Evolutionary conservation across 345 rosid species (phyloP).

Genomic region (Gossypium bickii): DNA sequence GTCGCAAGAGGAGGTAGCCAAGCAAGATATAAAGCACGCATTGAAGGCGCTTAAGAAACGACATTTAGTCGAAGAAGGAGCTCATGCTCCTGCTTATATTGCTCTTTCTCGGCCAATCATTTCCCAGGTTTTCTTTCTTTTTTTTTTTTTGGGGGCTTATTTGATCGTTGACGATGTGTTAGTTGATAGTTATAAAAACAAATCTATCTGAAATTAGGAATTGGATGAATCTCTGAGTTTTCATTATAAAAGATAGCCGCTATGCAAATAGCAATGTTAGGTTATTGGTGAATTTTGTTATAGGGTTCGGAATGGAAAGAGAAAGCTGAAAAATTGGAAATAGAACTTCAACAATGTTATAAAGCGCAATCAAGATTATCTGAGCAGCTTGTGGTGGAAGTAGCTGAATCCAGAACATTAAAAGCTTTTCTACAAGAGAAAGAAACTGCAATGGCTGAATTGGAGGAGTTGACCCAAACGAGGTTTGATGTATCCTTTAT

Average conservation of each 20-base stretch:
- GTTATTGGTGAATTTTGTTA: slow-evolving; percentile 12
- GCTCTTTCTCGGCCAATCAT: slow-evolving; percentile 80
- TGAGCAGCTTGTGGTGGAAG: slow-evolving; percentile 84
- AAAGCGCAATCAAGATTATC: slow-evolving; percentile 86
- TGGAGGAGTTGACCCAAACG: slow-evolving; percentile 45
- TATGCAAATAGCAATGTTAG: background rate
- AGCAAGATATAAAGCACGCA: slow-evolving; percentile 75
- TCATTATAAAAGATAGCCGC: background rate
- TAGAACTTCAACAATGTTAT: slow-evolving; percentile 86
- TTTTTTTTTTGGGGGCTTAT: background rate
- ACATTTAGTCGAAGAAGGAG: slow-evolving; percentile 86
- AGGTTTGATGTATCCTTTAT: slow-evolving; percentile 34
- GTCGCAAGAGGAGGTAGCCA: slow-evolving; percentile 51
- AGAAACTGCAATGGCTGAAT: slow-evolving; percentile 40
- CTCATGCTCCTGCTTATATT: slow-evolving; percentile 71
- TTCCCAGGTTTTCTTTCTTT: slow-evolving; percentile 47
- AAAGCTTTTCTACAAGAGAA: slow-evolving; percentile 70
- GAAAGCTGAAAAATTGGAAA: slow-evolving; percentile 68
- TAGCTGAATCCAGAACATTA: slow-evolving; percentile 66
- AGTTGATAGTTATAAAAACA: background rate
- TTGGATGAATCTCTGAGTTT: background rate
- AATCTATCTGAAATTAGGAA: background rate
- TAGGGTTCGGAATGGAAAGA: slow-evolving; percentile 97
- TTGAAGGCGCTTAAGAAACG: slow-evolving; percentile 73
- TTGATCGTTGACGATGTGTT: background rate